Base-by-base conservation (phyloP, 768 basidiomycete genomes). In the Floccularia luteovirens region DNA sequence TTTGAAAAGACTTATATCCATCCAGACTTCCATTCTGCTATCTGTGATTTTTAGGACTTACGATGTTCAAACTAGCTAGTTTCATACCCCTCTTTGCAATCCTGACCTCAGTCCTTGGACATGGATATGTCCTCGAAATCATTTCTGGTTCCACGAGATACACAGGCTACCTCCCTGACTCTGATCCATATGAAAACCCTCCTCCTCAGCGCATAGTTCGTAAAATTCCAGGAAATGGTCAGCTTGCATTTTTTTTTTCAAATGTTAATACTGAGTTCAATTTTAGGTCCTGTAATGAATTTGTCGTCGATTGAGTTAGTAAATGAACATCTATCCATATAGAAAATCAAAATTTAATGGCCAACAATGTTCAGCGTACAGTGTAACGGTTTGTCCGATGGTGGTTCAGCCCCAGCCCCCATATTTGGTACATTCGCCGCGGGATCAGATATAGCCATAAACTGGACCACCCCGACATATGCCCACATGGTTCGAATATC, bases 391-490 rank as follows among this genome's bases (percentile, higher is more conserved):
- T 59, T 48, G 41, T 42, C 51, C 6, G 52, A 49, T 22, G 51
- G 55, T 19, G 63, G 61, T 17, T 60, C 62, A n/a, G 49, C 55
- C 2, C 67, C 69, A 20, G 66, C 66, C 5, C 57, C 65, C 2
- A 45, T 70, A 17, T 56, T 52, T 40, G 66, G 61, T 5, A 66
- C 65, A 3, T 58, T 67, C n/a, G 58, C 64, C 2, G 62, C 69
- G 1, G 70, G 67, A 6, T 58, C 60, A 10, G 48, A 55, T 20
- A 51, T 70, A 20, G 52, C 56, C 13, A 51, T 70, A 27, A 66
- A 69, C 53, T 71, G 65, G 66, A 69, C 61, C 3, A 51, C 60
- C 13, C 51, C 61, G 62, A 62, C 63, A 0, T 54, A 55, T 24
- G 61, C 57, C 38, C 63, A 64, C 45, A 38, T 52, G 23, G 55